Base-by-base conservation (phyloP, 352 stramenopile species). In the Blastocystis hominis region DNA sequence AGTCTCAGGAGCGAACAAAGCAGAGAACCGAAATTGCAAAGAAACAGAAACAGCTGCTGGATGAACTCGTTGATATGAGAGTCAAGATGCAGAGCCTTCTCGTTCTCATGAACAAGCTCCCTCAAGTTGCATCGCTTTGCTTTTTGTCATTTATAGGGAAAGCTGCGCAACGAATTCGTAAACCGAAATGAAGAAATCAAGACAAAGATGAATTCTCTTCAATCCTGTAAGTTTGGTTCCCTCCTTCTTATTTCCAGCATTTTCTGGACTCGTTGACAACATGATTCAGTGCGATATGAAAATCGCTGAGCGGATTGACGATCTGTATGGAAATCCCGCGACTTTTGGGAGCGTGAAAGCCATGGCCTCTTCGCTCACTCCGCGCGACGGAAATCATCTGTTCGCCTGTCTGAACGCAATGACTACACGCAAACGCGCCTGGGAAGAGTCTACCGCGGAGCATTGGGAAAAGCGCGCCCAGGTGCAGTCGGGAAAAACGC, bases 401-500 rank as follows among this genome's bases (percentile, higher is more conserved):
- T 84, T 53, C 46, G 72, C 20, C 15, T 84, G 54, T 40, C 34
- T 84, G 30, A 34, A 69, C 38, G 40, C 10, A 13, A 64, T 84
- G 72, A 77, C 46, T 47, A 34, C 13, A 13, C 42, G 44, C 6
- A 87, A 87, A 34, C 77, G 77, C 42, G 36, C 13, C 42, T 87
- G 77, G 77, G 77, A 87, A 34, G 77, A 87, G 42, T 42, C 68
- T 53, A 87, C 77, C 5, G 66, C 61, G 30, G 44, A 61, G 13
- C 66, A 87, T 42, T 87, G 77, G 77, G 50, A 42, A 24, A 87
- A 87, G 36, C 56, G 61, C 10, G 62, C 59, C 36, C 77, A 87
- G 38, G 77, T 87, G n/a, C 66, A 87, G n/a, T 84, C 72, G 3
- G 72, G 72, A 47, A 84, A 84, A 24, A 68, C 72, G 17, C 50